A percentile compares a stretch with the other conserved stretches of the same genome.
Evolutionary conservation across 108 stramenopile species (phyloP).

Genomic region (Hondaea fermentalgiana): DNA sequence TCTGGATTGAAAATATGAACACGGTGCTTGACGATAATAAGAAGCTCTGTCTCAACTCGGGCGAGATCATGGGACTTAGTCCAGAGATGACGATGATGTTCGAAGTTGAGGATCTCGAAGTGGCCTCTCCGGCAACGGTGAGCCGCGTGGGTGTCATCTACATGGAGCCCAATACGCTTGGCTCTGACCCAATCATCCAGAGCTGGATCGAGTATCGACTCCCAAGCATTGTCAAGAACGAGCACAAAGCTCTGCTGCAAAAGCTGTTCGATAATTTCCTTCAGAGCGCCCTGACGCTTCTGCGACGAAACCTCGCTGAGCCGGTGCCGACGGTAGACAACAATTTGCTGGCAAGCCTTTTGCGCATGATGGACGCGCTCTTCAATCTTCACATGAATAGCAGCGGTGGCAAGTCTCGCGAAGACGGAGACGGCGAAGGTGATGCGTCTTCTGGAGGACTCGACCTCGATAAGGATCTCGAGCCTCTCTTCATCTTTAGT

Average conservation of each 20-base stretch:
- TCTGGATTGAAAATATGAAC: constrained; percentile 68
- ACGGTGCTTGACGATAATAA: constrained; percentile 53
- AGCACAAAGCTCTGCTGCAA: not conserved
- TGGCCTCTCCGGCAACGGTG: constrained; percentile 56
- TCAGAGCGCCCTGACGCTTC: constrained; percentile 2
- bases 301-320: constrained; percentile 27
- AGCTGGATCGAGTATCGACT: constrained; percentile 37
- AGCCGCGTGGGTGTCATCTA: constrained; percentile 57
- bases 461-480: constrained; percentile 27
- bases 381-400: constrained; percentile 5
- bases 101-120: constrained; percentile 53
- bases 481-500: constrained; percentile 44
- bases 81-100: constrained; percentile 63
- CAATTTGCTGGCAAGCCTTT: constrained; percentile 41
- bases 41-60: constrained; percentile 52
- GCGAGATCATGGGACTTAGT: constrained; percentile 51
- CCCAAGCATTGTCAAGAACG: not conserved
- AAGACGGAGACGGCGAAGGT: constrained; percentile 27
- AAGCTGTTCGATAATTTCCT: constrained; percentile 44
- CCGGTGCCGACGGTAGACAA: constrained; percentile 50
- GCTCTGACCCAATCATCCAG: constrained; percentile 43
- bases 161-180: constrained; percentile 52
- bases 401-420: constrained; percentile 23
- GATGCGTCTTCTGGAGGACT: not conserved
- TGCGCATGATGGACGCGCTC: constrained; percentile 50